Evolutionary conservation across 768 basidiomycete species (phyloP).

Genomic region (Boletus pseudopeckii): DNA sequence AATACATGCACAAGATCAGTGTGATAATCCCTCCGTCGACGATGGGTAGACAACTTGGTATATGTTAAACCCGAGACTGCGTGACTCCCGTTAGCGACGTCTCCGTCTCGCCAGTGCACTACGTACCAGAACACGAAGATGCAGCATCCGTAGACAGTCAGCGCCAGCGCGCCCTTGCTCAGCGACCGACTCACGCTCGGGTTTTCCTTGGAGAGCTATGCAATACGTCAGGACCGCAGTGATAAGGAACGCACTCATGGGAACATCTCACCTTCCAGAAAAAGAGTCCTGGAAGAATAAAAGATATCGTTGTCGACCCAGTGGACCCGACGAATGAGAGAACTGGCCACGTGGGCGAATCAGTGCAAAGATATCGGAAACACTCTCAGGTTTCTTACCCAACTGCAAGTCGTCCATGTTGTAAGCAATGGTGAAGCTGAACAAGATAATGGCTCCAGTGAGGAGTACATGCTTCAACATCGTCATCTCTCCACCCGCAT

Average conservation of each 20-base stretch:
- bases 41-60: constrained; percentile 53
- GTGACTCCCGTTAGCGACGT: constrained; percentile 3
- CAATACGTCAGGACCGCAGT: constrained; percentile 5
- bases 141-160: constrained; percentile 71
- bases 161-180: constrained; percentile 56
- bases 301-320: constrained; percentile 94
- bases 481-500: constrained; percentile 60
- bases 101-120: too few relatives aligned
- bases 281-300: constrained; percentile 90
- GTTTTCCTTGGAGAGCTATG: constrained; percentile 68
- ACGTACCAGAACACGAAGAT: constrained; percentile 89
- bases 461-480: constrained; percentile 63
- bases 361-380: constrained; percentile 1
- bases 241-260: constrained; percentile 3
- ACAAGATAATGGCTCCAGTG: constrained; percentile 60
- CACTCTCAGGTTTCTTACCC: constrained; percentile 44
- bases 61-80: constrained; percentile 76
- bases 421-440: constrained; percentile 72
- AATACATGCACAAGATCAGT: constrained; percentile 1
- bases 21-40: constrained; percentile 1
- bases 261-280: constrained; percentile 75
- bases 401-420: constrained; percentile 74
- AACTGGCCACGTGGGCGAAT: constrained; percentile 46
- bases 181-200: constrained; percentile 50
- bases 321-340: constrained; percentile 96